Base-by-base conservation (phyloP, 2,329 filamentous ascomycete species). In the Pseudopithomyces maydicus region DNA sequence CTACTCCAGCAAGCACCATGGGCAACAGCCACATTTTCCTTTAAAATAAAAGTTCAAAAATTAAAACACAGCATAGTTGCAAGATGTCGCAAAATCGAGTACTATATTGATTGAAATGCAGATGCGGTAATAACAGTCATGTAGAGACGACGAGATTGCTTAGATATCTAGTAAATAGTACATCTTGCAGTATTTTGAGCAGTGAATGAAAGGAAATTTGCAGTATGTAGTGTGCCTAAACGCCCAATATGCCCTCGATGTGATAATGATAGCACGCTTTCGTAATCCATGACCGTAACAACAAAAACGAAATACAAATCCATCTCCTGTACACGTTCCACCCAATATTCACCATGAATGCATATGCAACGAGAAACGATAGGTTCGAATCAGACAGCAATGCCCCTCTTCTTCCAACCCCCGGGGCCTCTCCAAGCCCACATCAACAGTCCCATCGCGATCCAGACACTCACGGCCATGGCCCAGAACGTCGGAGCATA, bases 401-500 rank as follows among this genome's bases (percentile, higher is more conserved):
- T 87, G 0, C 90, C 91, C 56, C 91, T 84, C 68, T 84, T 84
- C 60, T 83, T 84, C 93, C 93, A 97, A 0, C 91, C 90, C 20
- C 83, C 82, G 54, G 78, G 84, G 1, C 90, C 90, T 74, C 89
- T 89, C 93, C 92, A 97, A 6, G 92, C 92, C 82, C 86, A 89
- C 15, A 88, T 62, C 78, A 94, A 89, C 65, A 74, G 43, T 3
- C 92, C 82, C 85, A 89, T 42, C 86, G 92, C 93, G 36, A 91
- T 64, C 88, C 90, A 93, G 0, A 96, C 89, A 61, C 89, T 93
- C 0, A 84, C 77, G 0, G 90, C 88, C 84, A 97, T 92, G 0
- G 90, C 90, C 92, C 92, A 97, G 64, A 94, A 96, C 0, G 90
- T 91, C 0, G 81, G 71, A 11, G 88, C 87, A 77, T 97, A 98